Evolutionary conservation across 1,284 basidiomycete genomes (phyloP), one percentile per base, ranked within the genome.

Genomic region (Dichomitus squalens): DNA sequence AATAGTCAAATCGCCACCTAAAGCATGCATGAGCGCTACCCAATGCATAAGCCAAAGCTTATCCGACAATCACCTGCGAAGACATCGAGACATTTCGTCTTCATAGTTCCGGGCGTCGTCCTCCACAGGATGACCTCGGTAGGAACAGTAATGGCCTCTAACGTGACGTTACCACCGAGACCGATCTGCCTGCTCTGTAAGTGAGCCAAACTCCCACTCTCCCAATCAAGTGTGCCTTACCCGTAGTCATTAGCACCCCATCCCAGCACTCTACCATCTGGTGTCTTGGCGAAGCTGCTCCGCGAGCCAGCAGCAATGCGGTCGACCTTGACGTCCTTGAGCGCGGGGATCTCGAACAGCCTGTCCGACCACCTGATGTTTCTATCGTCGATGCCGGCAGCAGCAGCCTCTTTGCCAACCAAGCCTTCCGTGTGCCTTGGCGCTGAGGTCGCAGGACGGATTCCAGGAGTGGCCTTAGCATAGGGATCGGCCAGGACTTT

Each of bases 161-260:
- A 75, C 5, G 83, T 81, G 16, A 90, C 78, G 53, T 82, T 81
- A 7, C 80, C 74, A 2, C 95, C 95, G 20, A 98, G 78, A 8
- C 94, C 95, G 48, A 94, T 81, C 73, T 96, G 93, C 38, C 91
- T 92, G 64, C 7, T 41, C 36, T 57, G 52, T 7, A 63, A 6
- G 34, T 33, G 5, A 31, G 33, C 27, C 20, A 31, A 16, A 29
- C 31, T 35, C n/a, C 18, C 20, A 48, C 29, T 21, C n/a, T 29
- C 34, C n/a, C 20, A 31, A 35, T 38, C 21, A 11, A 12, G 21
- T 20, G 34, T n/a, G 16, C 66, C 79, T 54, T 62, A 89, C 87
- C 93, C 92, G 63, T 81, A 88, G 61, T 91, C 87, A 70, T 96
- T 96, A 0, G 91, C 91, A 47, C 94, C 94, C 84, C 91, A 95